Conservation (phyloP, 2,329 filamentous ascomycete species). For the Cercospora citrullina region DNA sequence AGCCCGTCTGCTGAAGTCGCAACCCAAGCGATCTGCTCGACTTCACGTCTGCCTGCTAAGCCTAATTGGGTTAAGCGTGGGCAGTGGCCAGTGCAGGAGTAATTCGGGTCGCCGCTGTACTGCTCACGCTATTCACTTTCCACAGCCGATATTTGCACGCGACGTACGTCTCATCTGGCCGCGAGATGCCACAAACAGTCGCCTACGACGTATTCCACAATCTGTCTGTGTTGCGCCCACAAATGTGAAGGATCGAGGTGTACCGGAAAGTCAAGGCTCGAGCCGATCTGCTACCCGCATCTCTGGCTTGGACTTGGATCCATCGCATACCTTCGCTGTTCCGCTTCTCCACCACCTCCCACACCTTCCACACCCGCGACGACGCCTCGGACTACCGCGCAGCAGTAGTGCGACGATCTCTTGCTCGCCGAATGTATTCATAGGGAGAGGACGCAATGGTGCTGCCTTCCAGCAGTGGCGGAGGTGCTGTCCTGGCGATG, state of each 20-base stretch:
- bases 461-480: slow-evolving; percentile 32
- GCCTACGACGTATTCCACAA: neutral
- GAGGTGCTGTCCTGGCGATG: slow-evolving; percentile 16
- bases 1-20: neutral
- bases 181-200: neutral
- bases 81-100: neutral
- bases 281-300: slow-evolving; percentile 5
- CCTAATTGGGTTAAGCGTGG: neutral
- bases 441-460: slow-evolving; percentile 30
- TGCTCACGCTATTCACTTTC: neutral
- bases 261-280: neutral
- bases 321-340: slow-evolving; percentile 8
- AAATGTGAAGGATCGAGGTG: neutral
- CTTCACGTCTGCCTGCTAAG: neutral
- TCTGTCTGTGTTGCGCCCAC: neutral
- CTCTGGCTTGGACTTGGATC: slow-evolving; percentile 6
- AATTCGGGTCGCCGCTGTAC: neutral
- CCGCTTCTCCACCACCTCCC: neutral
- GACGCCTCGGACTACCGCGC: neutral
- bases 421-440: slow-evolving; percentile 11
- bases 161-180: neutral
- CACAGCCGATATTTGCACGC: neutral
- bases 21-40: neutral
- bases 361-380: neutral
- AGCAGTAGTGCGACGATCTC: neutral